A percentile compares a stretch with the other conserved stretches of the same genome.
phyloP scores from a whole-genome alignment of 371 early-diverging fungal genomes.

The Fennellomyces sp. region DNA sequence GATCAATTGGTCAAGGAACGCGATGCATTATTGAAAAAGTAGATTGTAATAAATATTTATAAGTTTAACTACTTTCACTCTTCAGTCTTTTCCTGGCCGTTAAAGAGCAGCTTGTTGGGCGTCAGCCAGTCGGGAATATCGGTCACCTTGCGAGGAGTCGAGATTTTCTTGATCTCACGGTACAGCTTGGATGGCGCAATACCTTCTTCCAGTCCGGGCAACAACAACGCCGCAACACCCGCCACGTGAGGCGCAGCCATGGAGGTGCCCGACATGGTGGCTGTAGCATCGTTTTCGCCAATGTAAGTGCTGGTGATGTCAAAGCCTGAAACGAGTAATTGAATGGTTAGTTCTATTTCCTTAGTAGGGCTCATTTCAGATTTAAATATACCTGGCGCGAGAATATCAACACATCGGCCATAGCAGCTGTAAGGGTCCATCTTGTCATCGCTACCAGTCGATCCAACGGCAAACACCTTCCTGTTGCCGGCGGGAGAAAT shows the following conservation, averaged over 20 bases:
- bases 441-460: constrained; percentile 51
- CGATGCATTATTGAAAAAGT: constrained; percentile 39
- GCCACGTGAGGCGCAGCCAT: constrained; percentile 84
- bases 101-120: constrained; percentile 19
- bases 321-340: constrained; percentile 19
- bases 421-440: constrained; percentile 52
- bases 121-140: constrained; percentile 6
- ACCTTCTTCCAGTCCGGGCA: constrained; percentile 12
- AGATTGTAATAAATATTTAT: not conserved
- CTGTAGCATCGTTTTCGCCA: constrained; percentile 30
- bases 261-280: constrained; percentile 75
- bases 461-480: constrained; percentile 71
- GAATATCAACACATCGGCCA: constrained; percentile 66
- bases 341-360: not conserved
- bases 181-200: constrained; percentile 34
- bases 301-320: constrained; percentile 44
- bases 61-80: not conserved
- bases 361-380: no score
- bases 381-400: constrained; percentile 56
- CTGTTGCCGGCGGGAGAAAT: constrained; percentile 67
- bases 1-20: constrained; percentile 73
- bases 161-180: constrained; percentile 13
- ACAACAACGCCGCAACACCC: constrained; percentile 69
- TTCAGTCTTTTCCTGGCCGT: constrained; percentile 13
- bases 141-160: constrained; percentile 16